Evolutionary conservation across 2,329 filamentous ascomycete species (phyloP).

Genomic region (Blastomyces parvus): DNA sequence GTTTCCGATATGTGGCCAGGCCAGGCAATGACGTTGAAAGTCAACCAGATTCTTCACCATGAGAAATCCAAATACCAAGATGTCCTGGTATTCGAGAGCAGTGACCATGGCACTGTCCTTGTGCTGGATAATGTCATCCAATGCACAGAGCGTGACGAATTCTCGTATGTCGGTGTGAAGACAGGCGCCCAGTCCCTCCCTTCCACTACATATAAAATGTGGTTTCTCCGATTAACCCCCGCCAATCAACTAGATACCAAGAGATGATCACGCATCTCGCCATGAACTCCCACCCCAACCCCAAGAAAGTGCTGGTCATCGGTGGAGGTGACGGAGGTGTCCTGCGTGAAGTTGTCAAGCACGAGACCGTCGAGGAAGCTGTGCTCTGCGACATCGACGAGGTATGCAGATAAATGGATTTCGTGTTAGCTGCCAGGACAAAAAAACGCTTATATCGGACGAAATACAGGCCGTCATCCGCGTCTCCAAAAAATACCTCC

Average conservation of each 20-base stretch:
- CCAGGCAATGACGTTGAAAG: slow-evolving; percentile 96
- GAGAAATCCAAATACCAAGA: slow-evolving; percentile 99
- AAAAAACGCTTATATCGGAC: neutral
- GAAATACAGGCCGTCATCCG: slow-evolving; percentile 71
- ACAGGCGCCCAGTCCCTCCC: neutral
- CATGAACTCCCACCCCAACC: slow-evolving; percentile 96
- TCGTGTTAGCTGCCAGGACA: neutral
- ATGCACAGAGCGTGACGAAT: slow-evolving; percentile 96
- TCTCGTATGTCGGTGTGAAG: slow-evolving; percentile 53
- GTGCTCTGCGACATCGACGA: slow-evolving; percentile 98
- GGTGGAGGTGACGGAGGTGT: slow-evolving; percentile 96
- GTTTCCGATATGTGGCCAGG: slow-evolving; percentile 98
- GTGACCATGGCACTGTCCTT: slow-evolving; percentile 89
- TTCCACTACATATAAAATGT: neutral
- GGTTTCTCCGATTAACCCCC: neutral
- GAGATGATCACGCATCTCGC: slow-evolving; percentile 99
- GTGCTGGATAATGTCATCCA: slow-evolving; percentile 99
- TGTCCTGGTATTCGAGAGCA: slow-evolving; percentile 97
- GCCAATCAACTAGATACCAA: slow-evolving; percentile 56
- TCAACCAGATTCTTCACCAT: slow-evolving; percentile 96
- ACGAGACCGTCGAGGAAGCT: slow-evolving; percentile 92
- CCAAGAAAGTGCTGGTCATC: slow-evolving; percentile 97
- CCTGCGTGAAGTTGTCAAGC: slow-evolving; percentile 97
- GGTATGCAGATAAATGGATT: slow-evolving; percentile 35
- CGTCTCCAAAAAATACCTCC: slow-evolving; percentile 95